These are phyloP conservation scores for Agaricus sinodeliciosus DNA, from an alignment of 768 basidiomycete genomes.

Conservation along the genomic window DNA sequence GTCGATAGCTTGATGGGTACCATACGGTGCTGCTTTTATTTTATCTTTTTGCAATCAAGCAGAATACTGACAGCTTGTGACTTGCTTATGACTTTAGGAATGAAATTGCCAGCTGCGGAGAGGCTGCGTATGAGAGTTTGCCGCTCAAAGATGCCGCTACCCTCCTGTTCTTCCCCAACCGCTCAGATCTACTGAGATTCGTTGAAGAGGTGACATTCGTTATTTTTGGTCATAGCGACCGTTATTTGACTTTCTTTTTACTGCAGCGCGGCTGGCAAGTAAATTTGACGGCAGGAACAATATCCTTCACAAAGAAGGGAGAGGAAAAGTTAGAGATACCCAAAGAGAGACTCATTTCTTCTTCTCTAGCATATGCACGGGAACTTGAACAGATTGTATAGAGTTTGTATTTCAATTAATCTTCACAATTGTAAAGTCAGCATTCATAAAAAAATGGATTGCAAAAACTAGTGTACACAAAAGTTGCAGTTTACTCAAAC, in stretches of 20 bases:
- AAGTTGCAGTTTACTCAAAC: constrained; percentile 30
- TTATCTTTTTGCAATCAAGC: neutral
- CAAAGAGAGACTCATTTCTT: constrained; percentile 74
- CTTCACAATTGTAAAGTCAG: constrained; percentile 13
- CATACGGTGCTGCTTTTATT: constrained; percentile 55
- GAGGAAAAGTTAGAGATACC: constrained; percentile 85
- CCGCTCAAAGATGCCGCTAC: constrained; percentile 87
- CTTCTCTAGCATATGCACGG: constrained; percentile 73
- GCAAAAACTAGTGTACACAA: constrained; percentile 6
- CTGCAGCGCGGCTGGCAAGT: constrained; percentile 80
- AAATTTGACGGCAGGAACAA: constrained; percentile 57
- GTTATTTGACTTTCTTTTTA: constrained; percentile 8
- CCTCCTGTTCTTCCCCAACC: constrained; percentile 84
- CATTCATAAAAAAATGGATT: constrained; percentile 7
- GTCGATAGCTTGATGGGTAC: constrained; percentile 92
- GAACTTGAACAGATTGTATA: constrained; percentile 91
- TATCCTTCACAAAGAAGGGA: constrained; percentile 74
- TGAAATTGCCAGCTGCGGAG: constrained; percentile 96
- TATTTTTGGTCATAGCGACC: neutral
- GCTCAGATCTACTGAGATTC: constrained; percentile 76
- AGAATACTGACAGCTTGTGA: neutral
- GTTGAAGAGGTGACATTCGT: constrained; percentile 55
- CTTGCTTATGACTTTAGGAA: constrained; percentile 42
- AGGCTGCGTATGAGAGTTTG: constrained; percentile 86
- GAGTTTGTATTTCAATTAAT: constrained; percentile 21